These are phyloP conservation scores for Laetiporus sulphureus DNA, from an alignment of 1,284 basidiomycete species.

Conservation along the genomic window DNA sequence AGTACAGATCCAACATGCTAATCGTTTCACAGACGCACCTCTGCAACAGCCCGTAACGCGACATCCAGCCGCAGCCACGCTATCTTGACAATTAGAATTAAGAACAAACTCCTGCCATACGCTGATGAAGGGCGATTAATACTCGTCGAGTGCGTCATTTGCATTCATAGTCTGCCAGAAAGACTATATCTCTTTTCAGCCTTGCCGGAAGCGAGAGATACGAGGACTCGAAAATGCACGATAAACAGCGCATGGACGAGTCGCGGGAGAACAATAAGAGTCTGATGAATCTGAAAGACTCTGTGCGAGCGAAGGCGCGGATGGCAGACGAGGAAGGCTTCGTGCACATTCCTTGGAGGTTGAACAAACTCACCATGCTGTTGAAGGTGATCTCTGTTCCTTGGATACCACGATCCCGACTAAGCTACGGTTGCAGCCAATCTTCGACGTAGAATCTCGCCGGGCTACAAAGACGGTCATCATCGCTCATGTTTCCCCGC, in stretches of 20 bases:
- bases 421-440: constrained; percentile 18
- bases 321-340: constrained; percentile 29
- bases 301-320: constrained; percentile 30
- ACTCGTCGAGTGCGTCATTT: constrained; percentile 26
- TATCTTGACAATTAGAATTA: constrained; percentile 26
- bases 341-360: constrained; percentile 30
- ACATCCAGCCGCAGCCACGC: constrained; percentile 28
- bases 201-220: constrained; percentile 29
- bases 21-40: constrained; percentile 24
- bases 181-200: constrained; percentile 11
- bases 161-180: constrained; percentile 1
- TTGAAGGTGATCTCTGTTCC: constrained; percentile 21
- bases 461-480: constrained; percentile 26
- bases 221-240: constrained; percentile 29
- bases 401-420: not conserved
- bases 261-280: constrained; percentile 28
- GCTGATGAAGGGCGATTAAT: constrained; percentile 30
- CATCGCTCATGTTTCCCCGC: constrained; percentile 32
- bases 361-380: constrained; percentile 29
- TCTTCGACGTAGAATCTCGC: constrained; percentile 29
- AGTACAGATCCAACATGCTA: too few species aligned
- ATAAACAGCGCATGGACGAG: constrained; percentile 29
- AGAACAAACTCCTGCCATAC: constrained; percentile 27
- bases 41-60: constrained; percentile 26
- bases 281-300: constrained; percentile 32